Conservation (phyloP, 2,329 filamentous ascomycete species). For the Polytolypa hystricis region DNA sequence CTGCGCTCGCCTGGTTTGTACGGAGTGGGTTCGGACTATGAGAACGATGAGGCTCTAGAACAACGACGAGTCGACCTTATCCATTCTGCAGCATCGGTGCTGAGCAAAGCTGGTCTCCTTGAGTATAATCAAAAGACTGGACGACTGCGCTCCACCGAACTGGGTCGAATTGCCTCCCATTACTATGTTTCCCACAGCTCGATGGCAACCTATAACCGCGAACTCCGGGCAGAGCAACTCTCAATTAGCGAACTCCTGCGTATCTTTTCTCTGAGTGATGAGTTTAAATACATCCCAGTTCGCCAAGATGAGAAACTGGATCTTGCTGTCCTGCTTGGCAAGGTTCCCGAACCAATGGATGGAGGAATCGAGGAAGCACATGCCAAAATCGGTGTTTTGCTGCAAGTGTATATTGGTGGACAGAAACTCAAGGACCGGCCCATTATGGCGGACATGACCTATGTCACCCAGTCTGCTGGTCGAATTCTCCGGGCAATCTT, state of each 20-base stretch:
- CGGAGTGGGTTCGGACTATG: constrained; percentile 90
- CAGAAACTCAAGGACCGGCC: constrained; percentile 89
- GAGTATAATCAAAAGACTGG: constrained; percentile 95
- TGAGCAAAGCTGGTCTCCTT: constrained; percentile 78
- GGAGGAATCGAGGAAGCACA: constrained; percentile 95
- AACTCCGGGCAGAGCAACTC: constrained; percentile 85
- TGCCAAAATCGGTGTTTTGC: constrained; percentile 93
- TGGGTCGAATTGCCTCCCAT: constrained; percentile 90
- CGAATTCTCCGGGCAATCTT: constrained; percentile 93
- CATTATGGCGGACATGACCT: constrained; percentile 96
- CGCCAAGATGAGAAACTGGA: constrained; percentile 96
- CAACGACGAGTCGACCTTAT: constrained; percentile 97
- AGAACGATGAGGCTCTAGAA: constrained; percentile 79
- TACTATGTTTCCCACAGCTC: constrained; percentile 97
- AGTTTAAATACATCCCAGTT: constrained; percentile 98
- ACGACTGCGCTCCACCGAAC: constrained; percentile 77
- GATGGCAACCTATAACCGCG: constrained; percentile 93
- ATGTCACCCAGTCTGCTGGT: constrained; percentile 94
- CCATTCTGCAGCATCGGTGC: constrained; percentile 77
- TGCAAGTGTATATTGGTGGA: constrained; percentile 93
- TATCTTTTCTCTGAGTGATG: constrained; percentile 87
- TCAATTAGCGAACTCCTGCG: constrained; percentile 96
- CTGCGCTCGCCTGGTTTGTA: constrained; percentile 88
- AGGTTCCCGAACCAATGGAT: constrained; percentile 92
- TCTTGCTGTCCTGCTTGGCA: constrained; percentile 75